These are phyloP conservation scores for Borovskyia barvae DNA, from an alignment of 208 protist species.

Conservation along the genomic window DNA sequence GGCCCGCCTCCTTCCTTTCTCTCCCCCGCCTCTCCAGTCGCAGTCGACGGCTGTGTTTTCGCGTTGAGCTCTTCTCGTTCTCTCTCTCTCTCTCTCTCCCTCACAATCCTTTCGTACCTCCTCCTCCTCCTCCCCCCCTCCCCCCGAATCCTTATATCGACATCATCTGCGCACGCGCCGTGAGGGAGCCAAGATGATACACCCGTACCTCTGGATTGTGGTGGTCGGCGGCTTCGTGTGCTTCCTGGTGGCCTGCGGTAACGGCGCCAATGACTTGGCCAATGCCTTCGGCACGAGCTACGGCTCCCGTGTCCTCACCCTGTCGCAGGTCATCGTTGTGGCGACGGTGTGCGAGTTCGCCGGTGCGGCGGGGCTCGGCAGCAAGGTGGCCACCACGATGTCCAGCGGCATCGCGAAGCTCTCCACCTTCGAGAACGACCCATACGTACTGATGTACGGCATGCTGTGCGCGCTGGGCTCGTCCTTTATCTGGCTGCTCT, in stretches of 20 bases:
- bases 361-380: constrained; percentile 59
- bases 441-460: constrained; percentile 79
- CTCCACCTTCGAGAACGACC: constrained; percentile 37
- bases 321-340: constrained; percentile 72
- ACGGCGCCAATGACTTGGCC: constrained; percentile 88
- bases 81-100: not conserved
- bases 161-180: not conserved
- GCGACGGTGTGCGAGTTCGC: constrained; percentile 69
- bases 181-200: constrained; percentile 21
- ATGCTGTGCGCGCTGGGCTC: constrained; percentile 52
- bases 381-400: constrained; percentile 60
- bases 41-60: too few relatives aligned
- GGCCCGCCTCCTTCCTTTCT: not conserved
- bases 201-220: constrained; percentile 74
- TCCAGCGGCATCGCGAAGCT: constrained; percentile 58
- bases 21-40: not conserved
- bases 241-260: constrained; percentile 71
- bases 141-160: too few relatives aligned
- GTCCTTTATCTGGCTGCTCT: constrained; percentile 48
- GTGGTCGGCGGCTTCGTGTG: constrained; percentile 58
- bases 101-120: too few relatives aligned
- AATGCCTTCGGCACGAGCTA: constrained; percentile 90
- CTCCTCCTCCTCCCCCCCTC: not conserved
- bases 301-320: constrained; percentile 60
- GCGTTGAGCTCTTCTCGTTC: not conserved